These are phyloP conservation scores for Pseudozyma tsukubaensis DNA, from an alignment of 1,284 basidiomycete genomes.

Conservation along the genomic window DNA sequence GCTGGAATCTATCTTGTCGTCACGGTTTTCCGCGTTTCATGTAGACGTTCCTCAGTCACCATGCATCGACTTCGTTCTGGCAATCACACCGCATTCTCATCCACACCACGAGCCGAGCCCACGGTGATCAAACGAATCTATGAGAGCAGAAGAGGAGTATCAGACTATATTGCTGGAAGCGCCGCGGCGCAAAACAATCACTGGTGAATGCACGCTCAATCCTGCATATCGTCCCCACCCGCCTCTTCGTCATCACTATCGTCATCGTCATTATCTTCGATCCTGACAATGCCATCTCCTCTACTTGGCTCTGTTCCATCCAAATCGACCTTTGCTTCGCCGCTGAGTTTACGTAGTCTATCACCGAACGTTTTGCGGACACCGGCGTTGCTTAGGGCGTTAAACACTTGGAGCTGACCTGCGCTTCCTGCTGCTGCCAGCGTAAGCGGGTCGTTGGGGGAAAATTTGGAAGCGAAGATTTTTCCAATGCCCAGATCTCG, in stretches of 20 bases:
- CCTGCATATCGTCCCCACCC: conserved; percentile 38
- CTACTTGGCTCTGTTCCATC: conserved; percentile 41
- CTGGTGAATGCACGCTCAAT: conserved; percentile 6
- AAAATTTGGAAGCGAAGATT: conserved; percentile 89
- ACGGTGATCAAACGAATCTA: background rate
- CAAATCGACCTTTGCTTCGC: conserved; percentile 20
- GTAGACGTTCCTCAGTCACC: background rate
- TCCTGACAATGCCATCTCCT: conserved; percentile 48
- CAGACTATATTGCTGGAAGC: no score
- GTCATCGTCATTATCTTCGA: conserved; percentile 49
- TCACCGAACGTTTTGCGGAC: conserved; percentile 69
- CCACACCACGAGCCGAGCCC: background rate
- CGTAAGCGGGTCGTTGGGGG: conserved; percentile 92
- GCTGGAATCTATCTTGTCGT: background rate
- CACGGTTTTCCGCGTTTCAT: background rate
- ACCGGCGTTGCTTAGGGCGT: conserved; percentile 71
- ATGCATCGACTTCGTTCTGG: background rate
- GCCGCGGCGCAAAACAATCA: no score
- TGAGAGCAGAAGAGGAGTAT: background rate
- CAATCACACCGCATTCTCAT: background rate
- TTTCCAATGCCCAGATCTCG: conserved; percentile 96
- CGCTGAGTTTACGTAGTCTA: conserved; percentile 48
- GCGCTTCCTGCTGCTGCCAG: conserved; percentile 93
- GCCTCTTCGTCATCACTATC: conserved; percentile 42
- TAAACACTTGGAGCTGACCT: conserved; percentile 94